phyloP scores from a whole-genome alignment of 2,329 filamentous ascomycete genomes.

The Fusarium pseudocircinatum region DNA sequence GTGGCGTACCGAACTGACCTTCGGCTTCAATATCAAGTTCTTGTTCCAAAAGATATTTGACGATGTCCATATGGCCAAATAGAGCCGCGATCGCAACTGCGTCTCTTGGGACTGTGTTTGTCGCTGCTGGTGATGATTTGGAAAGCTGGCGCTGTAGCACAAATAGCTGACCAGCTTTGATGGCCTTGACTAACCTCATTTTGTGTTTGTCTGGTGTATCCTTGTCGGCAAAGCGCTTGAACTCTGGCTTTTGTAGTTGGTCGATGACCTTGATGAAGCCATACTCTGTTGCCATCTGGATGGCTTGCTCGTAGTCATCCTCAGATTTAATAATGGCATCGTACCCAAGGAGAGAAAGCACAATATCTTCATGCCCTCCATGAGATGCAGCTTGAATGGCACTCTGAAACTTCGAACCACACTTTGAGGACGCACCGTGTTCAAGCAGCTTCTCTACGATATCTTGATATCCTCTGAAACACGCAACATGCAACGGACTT shows the following conservation, averaged over 20 bases:
- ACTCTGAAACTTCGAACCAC: neutral
- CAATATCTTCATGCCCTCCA: neutral
- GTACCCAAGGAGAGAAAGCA: neutral
- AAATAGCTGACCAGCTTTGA: neutral
- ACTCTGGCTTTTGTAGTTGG: neutral
- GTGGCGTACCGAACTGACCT: constrained; percentile 15
- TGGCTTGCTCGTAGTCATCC: neutral
- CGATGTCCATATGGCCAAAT: neutral
- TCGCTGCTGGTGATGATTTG: neutral
- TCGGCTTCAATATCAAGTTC: constrained; percentile 8
- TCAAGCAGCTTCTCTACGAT: neutral
- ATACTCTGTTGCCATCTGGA: neutral
- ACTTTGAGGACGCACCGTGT: neutral
- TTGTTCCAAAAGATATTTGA: neutral
- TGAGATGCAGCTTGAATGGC: neutral
- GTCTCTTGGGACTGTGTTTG: neutral
- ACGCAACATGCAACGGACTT: neutral
- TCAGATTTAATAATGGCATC: neutral
- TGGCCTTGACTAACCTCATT: neutral
- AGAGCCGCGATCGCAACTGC: neutral
- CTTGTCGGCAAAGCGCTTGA: neutral
- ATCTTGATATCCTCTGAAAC: neutral
- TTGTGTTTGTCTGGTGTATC: neutral
- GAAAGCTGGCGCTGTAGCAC: neutral
- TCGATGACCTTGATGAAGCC: neutral